Evolutionary conservation across 805 yeast species (phyloP).

Genomic region (Myxozyma neglecta): DNA sequence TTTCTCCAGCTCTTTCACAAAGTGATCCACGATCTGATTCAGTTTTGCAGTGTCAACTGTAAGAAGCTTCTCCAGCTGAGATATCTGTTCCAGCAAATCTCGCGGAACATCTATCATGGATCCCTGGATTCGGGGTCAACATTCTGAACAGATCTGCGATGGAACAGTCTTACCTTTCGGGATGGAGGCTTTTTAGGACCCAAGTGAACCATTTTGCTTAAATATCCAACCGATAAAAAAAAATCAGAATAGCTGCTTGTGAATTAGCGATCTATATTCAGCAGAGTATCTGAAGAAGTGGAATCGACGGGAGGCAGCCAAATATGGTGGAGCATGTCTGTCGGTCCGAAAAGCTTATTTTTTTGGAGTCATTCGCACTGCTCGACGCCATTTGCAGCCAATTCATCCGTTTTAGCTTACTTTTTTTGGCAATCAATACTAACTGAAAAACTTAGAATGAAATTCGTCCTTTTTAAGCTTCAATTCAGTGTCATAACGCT

Average conservation of each 20-base stretch:
- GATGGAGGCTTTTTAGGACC: conserved; percentile 83
- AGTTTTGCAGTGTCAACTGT: conserved; percentile 62
- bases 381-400: too few relatives aligned
- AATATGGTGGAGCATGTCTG: too few relatives aligned
- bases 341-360: too few relatives aligned
- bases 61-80: conserved; percentile 59
- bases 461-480: too few relatives aligned
- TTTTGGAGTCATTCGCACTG: too few relatives aligned
- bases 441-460: too few relatives aligned
- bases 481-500: too few relatives aligned
- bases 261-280: neutral
- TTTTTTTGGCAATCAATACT: too few relatives aligned
- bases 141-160: neutral
- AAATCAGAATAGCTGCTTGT: neutral
- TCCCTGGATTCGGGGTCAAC: conserved; percentile 42
- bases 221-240: neutral
- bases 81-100: conserved; percentile 58
- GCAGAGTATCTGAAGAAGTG: neutral
- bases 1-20: conserved; percentile 73
- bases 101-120: conserved; percentile 67
- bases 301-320: neutral
- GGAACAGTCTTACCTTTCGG: conserved; percentile 53
- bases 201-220: conserved; percentile 67
- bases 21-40: conserved; percentile 68
- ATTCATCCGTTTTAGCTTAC: too few relatives aligned